phyloP scores from a whole-genome alignment of 1,139 yeast genomes.

The Kazachstania sp. region DNA sequence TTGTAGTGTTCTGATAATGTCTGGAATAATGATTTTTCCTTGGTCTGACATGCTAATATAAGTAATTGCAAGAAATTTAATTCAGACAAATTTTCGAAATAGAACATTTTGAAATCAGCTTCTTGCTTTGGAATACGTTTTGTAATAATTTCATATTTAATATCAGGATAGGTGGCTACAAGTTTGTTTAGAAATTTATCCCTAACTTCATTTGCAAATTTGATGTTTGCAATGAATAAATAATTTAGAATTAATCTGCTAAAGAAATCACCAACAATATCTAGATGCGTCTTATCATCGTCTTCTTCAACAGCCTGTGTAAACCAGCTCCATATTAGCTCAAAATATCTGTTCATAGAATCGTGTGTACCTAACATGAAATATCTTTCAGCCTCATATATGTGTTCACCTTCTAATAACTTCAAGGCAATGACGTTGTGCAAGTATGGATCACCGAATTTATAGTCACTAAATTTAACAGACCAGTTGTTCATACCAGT shows the following conservation, averaged over 20 bases:
- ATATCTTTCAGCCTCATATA: conserved; percentile 50
- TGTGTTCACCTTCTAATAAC: conserved; percentile 36
- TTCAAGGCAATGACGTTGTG: conserved; percentile 70
- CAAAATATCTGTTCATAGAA: conserved; percentile 46
- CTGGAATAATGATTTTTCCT: conserved; percentile 41
- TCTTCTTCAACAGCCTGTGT: conserved; percentile 27
- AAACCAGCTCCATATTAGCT: conserved; percentile 53
- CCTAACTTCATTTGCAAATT: conserved; percentile 43
- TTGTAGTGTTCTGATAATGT: conserved; percentile 49
- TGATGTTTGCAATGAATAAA: conserved; percentile 52
- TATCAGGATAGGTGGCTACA: conserved; percentile 21
- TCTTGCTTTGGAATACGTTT: conserved; percentile 12
- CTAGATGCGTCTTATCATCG: conserved; percentile 8
- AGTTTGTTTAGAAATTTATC: conserved; percentile 33
- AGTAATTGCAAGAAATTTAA: conserved; percentile 66
- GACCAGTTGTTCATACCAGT: conserved; percentile 64
- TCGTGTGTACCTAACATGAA: conserved; percentile 60
- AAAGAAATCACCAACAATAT: conserved; percentile 44
- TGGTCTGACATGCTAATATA: conserved; percentile 51
- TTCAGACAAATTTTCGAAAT: conserved; percentile 33
- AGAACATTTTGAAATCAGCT: conserved; percentile 20
- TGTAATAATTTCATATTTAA: conserved; percentile 13
- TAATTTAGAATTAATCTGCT: conserved; percentile 65
- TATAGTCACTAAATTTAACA: conserved; percentile 38
- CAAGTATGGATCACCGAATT: conserved; percentile 67